Conservation (phyloP, 192 early-diverging fungal genomes). For the Chytriomyces hyalinus region DNA sequence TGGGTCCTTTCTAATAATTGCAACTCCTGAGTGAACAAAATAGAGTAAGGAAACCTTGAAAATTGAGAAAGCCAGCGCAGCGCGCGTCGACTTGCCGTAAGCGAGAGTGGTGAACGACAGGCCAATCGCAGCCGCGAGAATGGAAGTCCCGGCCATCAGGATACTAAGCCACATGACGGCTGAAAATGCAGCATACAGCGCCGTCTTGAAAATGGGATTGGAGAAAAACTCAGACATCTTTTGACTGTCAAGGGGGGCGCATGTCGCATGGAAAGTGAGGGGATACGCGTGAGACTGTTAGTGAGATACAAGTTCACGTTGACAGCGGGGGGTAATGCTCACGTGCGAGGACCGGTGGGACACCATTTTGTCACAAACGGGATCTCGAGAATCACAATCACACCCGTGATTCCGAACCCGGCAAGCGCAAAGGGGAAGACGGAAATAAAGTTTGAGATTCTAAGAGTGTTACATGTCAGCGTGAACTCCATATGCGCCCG, state of each 20-base stretch:
- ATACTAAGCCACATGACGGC: slow-evolving; percentile 29
- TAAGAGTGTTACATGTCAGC: not conserved
- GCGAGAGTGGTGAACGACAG: slow-evolving; percentile 18
- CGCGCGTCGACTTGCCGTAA: slow-evolving; percentile 6
- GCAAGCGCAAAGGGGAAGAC: slow-evolving; percentile 26
- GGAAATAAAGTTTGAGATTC: slow-evolving; percentile 5
- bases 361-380: slow-evolving; percentile 30
- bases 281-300: not conserved
- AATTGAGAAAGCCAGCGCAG: not conserved
- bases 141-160: slow-evolving; percentile 21
- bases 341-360: slow-evolving; percentile 27
- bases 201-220: slow-evolving; percentile 22
- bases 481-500: not conserved
- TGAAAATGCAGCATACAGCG: slow-evolving; percentile 7
- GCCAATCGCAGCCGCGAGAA: slow-evolving; percentile 15
- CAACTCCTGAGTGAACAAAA: slow-evolving; percentile 6
- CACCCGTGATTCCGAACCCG: slow-evolving; percentile 8
- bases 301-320: not conserved
- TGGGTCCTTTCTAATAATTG: slow-evolving; percentile 21
- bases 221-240: slow-evolving; percentile 18
- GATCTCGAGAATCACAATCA: slow-evolving; percentile 25
- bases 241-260: not conserved
- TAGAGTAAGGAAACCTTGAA: not conserved
- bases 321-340: not conserved
- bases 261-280: not conserved